A percentile compares a stretch with the other conserved stretches of the same genome.
Conservation (phyloP, 345 rosid genomes). For the Eucalyptus paniculata region DNA sequence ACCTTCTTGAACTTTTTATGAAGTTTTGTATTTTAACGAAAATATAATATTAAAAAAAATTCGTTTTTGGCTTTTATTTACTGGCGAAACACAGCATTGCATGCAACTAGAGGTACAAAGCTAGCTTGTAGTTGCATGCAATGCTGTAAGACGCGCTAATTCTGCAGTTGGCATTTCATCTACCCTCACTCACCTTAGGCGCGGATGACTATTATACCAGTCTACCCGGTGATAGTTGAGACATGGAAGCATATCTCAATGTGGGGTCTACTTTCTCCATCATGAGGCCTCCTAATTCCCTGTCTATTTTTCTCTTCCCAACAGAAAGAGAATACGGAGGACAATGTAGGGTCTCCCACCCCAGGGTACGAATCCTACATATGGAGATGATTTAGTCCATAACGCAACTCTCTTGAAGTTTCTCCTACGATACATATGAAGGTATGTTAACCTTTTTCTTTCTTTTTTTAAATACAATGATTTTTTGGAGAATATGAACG, state of each 20-base stretch:
- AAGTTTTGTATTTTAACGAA: background rate
- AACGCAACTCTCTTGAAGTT: background rate
- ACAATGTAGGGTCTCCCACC: too few relatives aligned
- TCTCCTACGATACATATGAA: background rate
- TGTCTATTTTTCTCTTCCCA: too few relatives aligned
- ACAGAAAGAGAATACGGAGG: too few relatives aligned
- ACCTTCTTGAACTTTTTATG: background rate
- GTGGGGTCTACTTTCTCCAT: too few relatives aligned
- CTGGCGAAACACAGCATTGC: background rate
- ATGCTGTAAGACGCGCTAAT: rapidly evolving
- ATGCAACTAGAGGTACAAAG: too few relatives aligned
- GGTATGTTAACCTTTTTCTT: background rate
- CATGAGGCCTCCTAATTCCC: rapidly evolving
- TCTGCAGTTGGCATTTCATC: rapidly evolving
- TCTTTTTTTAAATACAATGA: background rate
- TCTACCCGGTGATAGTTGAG: too few relatives aligned
- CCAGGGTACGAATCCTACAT: rapidly evolving
- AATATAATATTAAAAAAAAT: background rate
- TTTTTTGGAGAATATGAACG: background rate
- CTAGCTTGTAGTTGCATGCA: too few relatives aligned
- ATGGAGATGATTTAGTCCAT: background rate
- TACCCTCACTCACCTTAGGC: too few relatives aligned
- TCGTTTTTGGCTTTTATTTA: background rate
- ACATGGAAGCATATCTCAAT: too few relatives aligned
- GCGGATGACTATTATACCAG: rapidly evolving